These are phyloP conservation scores for Chenopodium berlandieri DNA, from an alignment of 148 eudicot species.

Conservation along the genomic window DNA sequence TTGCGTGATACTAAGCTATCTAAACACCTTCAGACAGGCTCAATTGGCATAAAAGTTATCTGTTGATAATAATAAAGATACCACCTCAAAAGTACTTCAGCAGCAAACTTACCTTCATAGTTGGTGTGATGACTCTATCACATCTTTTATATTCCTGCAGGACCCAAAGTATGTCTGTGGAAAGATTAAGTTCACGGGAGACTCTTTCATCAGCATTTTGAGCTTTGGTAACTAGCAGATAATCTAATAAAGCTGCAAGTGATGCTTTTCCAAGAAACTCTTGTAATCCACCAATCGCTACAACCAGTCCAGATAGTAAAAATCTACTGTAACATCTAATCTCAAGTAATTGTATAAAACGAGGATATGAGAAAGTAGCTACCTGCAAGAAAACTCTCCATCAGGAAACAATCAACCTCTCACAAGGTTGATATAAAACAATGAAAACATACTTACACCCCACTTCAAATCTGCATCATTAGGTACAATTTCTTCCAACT, in stretches of 20 bases:
- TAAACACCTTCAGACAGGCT: not conserved
- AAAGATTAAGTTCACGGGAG: conserved; percentile 54
- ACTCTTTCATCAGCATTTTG: conserved; percentile 29
- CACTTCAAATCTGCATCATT: conserved; percentile 51
- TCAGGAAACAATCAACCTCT: conserved; percentile 5
- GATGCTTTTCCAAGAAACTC: conserved; percentile 83
- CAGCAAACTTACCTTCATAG: conserved; percentile 61
- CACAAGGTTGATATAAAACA: not conserved
- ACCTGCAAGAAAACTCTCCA: conserved; percentile 50
- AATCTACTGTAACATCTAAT: conserved; percentile 70
- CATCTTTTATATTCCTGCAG: conserved; percentile 74
- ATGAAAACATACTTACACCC: conserved; percentile 62
- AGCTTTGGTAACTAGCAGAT: conserved; percentile 46
- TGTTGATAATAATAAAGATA: not conserved
- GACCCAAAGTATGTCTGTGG: conserved; percentile 77
- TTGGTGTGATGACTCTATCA: conserved; percentile 78
- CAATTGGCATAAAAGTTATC: not conserved
- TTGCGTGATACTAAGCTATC: conserved; percentile 6
- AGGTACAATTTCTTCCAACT: conserved; percentile 55
- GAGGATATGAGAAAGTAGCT: conserved; percentile 72
- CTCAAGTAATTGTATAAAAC: conserved; percentile 68
- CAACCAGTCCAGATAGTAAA: conserved; percentile 73
- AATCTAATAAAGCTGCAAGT: conserved; percentile 69
- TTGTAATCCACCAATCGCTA: conserved; percentile 90
- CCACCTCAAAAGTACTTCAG: not conserved